These are phyloP conservation scores for Beta macrorhiza DNA, from an alignment of 179 eudicot genomes.

Conservation along the genomic window DNA sequence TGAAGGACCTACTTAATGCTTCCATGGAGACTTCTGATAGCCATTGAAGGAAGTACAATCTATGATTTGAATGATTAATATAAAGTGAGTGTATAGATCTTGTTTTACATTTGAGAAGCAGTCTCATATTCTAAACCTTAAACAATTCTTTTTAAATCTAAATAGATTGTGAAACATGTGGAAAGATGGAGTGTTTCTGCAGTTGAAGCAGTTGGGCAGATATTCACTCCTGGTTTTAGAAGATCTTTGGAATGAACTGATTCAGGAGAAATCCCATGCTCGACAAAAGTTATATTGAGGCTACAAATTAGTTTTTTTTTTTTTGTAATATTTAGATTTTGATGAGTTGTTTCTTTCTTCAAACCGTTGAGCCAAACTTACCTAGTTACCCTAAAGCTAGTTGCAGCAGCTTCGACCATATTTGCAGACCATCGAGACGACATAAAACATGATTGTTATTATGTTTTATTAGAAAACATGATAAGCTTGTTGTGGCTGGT, in stretches of 20 bases:
- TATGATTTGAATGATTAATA: slow-evolving; percentile 58
- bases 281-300: not conserved
- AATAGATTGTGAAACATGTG: slow-evolving; percentile 70
- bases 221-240: slow-evolving; percentile 56
- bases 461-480: no score
- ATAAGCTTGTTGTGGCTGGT: no score
- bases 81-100: slow-evolving; percentile 41
- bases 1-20: slow-evolving; percentile 85
- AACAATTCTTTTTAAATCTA: slow-evolving; percentile 6
- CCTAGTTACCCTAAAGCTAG: no score
- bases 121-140: not conserved
- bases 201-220: slow-evolving; percentile 82
- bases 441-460: no score
- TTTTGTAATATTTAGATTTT: no score
- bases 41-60: slow-evolving; percentile 68
- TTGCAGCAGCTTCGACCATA: no score
- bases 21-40: slow-evolving; percentile 87
- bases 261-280: slow-evolving; percentile 7
- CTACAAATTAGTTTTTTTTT: no score
- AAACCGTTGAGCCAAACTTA: no score
- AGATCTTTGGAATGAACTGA: slow-evolving; percentile 27
- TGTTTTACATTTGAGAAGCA: slow-evolving; percentile 4
- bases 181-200: slow-evolving; percentile 92
- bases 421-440: no score
- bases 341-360: no score